phyloP scores from a whole-genome alignment of 2,329 filamentous ascomycete species.

The Epichloe aotearoae region DNA sequence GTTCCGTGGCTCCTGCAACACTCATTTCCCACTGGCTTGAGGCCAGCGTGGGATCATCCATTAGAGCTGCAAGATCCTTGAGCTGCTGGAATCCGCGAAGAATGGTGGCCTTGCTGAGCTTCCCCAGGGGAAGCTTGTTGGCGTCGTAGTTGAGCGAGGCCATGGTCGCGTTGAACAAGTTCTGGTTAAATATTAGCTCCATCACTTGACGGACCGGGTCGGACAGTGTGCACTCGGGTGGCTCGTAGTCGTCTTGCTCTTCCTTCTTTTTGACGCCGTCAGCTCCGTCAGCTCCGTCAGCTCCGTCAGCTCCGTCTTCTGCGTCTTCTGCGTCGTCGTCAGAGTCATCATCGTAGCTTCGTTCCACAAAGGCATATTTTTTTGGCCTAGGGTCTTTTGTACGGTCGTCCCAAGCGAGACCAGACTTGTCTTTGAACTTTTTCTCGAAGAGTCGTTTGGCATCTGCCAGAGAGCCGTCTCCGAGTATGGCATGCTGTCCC shows the following conservation, averaged over 20 bases:
- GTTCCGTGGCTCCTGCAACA: constrained; percentile 34
- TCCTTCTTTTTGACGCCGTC: constrained; percentile 23
- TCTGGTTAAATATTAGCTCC: constrained; percentile 70
- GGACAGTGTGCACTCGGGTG: constrained; percentile 43
- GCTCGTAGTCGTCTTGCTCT: constrained; percentile 21
- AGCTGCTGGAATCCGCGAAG: constrained; percentile 61
- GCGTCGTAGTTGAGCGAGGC: constrained; percentile 55
- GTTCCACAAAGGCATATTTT: constrained; percentile 72
- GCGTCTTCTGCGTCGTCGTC: constrained; percentile 25
- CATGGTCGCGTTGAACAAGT: constrained; percentile 58
- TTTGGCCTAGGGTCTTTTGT: constrained; percentile 43
- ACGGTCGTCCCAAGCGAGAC: constrained; percentile 41
- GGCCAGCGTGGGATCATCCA: constrained; percentile 41
- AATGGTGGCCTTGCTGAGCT: constrained; percentile 69
- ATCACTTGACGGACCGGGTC: constrained; percentile 54
- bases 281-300: constrained; percentile 12
- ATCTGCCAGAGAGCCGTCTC: constrained; percentile 25
- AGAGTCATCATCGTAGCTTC: constrained; percentile 60
- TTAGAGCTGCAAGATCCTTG: constrained; percentile 57
- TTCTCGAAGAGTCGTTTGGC: constrained; percentile 41
- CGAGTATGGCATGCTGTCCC: constrained; percentile 35
- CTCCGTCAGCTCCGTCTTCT: constrained; percentile 12
- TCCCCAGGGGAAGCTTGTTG: constrained; percentile 70
- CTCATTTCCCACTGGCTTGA: constrained; percentile 26
- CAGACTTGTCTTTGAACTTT: constrained; percentile 51